Conservation (phyloP, 371 early-diverging fungal genomes). For the Batrachochytrium dendrobatidis region DNA sequence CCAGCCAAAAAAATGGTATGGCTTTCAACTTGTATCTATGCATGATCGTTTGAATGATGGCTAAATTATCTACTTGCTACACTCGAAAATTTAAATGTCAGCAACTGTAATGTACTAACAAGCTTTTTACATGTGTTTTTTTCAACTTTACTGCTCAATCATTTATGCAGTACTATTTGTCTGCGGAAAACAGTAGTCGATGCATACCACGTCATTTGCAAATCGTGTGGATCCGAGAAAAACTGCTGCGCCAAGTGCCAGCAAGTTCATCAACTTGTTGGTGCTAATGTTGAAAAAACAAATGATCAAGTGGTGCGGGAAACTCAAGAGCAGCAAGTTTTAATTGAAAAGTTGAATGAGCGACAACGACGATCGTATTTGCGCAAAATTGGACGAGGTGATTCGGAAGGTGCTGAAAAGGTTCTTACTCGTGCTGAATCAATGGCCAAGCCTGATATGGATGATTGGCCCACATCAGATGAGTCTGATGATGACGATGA, state of each 20-base stretch:
- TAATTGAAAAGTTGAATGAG: slow-evolving; percentile 68
- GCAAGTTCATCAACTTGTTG: slow-evolving; percentile 56
- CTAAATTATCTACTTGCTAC: background rate
- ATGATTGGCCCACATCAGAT: slow-evolving; percentile 36
- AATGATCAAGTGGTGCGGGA: slow-evolving; percentile 41
- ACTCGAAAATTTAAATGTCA: no score
- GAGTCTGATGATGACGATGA: slow-evolving; percentile 31
- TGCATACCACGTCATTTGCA: slow-evolving; percentile 93
- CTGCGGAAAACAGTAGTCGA: slow-evolving; percentile 78
- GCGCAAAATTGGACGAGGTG: slow-evolving; percentile 60
- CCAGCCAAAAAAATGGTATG: slow-evolving; percentile 78
- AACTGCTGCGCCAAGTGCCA: slow-evolving; percentile 92
- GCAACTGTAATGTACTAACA: no score
- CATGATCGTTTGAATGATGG: background rate
- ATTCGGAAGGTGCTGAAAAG: slow-evolving; percentile 39
- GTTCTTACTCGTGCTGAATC: slow-evolving; percentile 17
- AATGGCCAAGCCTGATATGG: slow-evolving; percentile 17
- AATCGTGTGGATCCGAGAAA: slow-evolving; percentile 68
- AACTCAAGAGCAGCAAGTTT: slow-evolving; percentile 61
- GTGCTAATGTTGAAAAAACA: background rate
- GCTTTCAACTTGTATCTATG: background rate
- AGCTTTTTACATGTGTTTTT: no score
- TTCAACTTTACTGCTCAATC: no score
- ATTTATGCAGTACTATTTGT: slow-evolving; percentile 61
- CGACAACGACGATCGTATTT: slow-evolving; percentile 80